phyloP scores from a whole-genome alignment of 106 monocot species.

The Acanthochlamys bracteata region DNA sequence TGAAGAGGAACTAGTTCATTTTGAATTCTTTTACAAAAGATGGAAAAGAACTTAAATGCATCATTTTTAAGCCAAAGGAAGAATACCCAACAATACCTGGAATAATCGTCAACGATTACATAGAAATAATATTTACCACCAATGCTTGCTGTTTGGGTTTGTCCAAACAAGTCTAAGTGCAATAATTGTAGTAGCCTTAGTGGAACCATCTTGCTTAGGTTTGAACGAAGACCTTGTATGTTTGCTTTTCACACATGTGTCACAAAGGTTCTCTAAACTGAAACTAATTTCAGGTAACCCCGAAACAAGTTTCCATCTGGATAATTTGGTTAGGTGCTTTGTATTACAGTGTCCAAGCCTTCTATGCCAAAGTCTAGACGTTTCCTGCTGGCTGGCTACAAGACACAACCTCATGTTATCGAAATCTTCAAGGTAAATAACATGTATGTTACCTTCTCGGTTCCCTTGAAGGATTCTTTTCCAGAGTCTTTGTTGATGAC shows the following conservation, averaged over 20 bases:
- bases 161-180: conserved; percentile 1
- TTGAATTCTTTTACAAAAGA: neutral
- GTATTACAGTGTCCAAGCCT: neutral
- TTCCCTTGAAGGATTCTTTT: too few species aligned
- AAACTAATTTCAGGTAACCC: neutral
- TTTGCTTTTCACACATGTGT: too few species aligned
- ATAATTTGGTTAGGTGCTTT: neutral
- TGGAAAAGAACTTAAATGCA: neutral
- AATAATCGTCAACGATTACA: neutral
- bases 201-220: neutral
- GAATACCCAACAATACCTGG: neutral
- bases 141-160: neutral
- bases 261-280: too few species aligned
- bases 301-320: neutral
- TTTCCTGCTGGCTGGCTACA: neutral
- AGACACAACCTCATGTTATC: neutral
- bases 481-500: too few species aligned
- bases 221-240: conserved; percentile 1
- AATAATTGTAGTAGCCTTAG: neutral
- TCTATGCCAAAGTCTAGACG: neutral
- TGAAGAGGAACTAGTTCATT: neutral
- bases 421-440: neutral
- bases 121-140: neutral
- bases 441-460: neutral
- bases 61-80: neutral